These are phyloP conservation scores for Volvox africanus DNA, from an alignment of 139 green algal genomes.

Conservation along the genomic window DNA sequence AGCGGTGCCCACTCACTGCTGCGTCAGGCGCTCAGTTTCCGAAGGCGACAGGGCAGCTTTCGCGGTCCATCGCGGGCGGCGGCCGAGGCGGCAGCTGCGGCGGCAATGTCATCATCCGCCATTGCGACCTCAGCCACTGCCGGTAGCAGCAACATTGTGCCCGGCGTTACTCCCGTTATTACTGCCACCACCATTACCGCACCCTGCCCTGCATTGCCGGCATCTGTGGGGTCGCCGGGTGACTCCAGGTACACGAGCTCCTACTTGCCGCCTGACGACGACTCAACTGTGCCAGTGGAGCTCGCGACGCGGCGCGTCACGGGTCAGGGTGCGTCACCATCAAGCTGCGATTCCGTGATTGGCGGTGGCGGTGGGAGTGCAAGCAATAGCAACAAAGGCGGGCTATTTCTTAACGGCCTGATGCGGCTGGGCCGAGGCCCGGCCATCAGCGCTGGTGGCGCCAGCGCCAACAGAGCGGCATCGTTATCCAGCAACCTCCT, in stretches of 20 bases:
- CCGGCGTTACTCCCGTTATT: not conserved
- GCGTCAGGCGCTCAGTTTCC: constrained; percentile 32
- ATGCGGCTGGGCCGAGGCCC: not conserved
- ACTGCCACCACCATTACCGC: not conserved
- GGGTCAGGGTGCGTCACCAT: not conserved
- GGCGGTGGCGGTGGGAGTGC: not conserved
- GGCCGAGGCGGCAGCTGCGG: not conserved
- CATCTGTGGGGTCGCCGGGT: not conserved
- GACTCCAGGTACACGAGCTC: not conserved
- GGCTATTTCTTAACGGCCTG: not conserved
- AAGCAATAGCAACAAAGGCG: not conserved
- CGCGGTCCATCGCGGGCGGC: not conserved
- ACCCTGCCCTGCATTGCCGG: not conserved
- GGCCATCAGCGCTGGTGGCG: not conserved
- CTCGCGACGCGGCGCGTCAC: not conserved
- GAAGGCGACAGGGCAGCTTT: not conserved
- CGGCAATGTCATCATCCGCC: not conserved
- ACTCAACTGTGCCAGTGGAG: not conserved
- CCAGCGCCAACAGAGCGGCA: not conserved
- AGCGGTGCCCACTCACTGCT: constrained; percentile 18
- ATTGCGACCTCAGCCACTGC: not conserved
- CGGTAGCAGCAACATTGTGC: not conserved
- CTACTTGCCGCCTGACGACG: not conserved
- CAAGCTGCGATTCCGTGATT: not conserved
- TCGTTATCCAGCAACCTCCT: not conserved